Evolutionary conservation across 2,329 filamentous ascomycete species (phyloP).

Genomic region (Penicillium glabrum): DNA sequence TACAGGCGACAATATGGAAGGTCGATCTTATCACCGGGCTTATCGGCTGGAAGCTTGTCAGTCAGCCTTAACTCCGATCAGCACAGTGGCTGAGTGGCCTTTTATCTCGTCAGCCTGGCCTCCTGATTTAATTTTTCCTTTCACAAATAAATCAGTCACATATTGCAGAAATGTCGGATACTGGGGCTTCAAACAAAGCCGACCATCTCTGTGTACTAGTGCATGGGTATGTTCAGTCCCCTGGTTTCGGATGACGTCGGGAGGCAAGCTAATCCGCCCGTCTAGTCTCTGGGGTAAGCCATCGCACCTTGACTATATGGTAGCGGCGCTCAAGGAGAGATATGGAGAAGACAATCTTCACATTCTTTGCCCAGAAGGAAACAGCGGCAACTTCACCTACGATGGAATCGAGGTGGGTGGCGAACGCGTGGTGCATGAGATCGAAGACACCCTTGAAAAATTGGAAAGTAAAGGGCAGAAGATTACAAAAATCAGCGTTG

Average conservation of each 20-base stretch:
- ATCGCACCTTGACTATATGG: constrained; percentile 57
- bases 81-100: neutral
- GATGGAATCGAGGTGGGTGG: constrained; percentile 69
- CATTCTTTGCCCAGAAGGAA: constrained; percentile 57
- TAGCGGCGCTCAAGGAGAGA: constrained; percentile 51
- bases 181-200: constrained; percentile 23
- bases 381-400: constrained; percentile 60
- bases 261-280: constrained; percentile 8
- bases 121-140: neutral
- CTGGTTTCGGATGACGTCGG: constrained; percentile 9
- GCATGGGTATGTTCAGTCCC: constrained; percentile 52
- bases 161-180: constrained; percentile 5
- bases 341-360: constrained; percentile 52
- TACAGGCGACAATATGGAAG: neutral
- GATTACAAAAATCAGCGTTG: constrained; percentile 78
- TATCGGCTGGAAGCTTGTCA: neutral
- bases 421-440: constrained; percentile 63
- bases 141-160: neutral
- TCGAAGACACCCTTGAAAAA: constrained; percentile 58
- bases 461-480: constrained; percentile 63
- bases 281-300: constrained; percentile 62
- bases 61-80: constrained; percentile 12
- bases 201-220: constrained; percentile 63
- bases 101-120: neutral
- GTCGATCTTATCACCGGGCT: neutral